These are phyloP conservation scores for Mycena vitilis DNA, from an alignment of 768 basidiomycete species.

Conservation along the genomic window DNA sequence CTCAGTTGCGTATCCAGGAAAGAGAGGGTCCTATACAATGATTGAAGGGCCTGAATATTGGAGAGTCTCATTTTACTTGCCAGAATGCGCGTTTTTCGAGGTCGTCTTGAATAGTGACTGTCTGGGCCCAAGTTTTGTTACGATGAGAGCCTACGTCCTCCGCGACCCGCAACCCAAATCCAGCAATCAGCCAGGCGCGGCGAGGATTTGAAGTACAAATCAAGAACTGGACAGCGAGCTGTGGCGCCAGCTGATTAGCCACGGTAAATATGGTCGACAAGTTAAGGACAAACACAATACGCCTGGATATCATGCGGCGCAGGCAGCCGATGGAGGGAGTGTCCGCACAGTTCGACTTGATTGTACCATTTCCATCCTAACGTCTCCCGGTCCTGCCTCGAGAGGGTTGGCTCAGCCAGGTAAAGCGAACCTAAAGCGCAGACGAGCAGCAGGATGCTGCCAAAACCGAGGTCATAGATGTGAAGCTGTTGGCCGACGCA, in stretches of 20 bases:
- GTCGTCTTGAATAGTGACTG: neutral
- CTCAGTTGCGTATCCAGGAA: neutral
- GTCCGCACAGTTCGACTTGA: constrained; percentile 20
- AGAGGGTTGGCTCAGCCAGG: neutral
- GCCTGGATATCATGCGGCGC: constrained; percentile 16
- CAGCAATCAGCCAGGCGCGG: neutral
- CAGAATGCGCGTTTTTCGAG: constrained; percentile 23
- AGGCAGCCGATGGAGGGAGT: neutral
- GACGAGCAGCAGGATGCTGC: constrained; percentile 57
- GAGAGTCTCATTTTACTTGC: constrained; percentile 6
- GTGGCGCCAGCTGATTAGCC: neutral
- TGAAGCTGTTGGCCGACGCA: constrained; percentile 51
- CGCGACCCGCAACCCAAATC: neutral
- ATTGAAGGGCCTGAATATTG: too few relatives aligned
- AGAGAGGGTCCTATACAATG: neutral
- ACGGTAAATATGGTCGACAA: neutral
- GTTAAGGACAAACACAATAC: constrained; percentile 10
- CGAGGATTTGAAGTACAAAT: neutral
- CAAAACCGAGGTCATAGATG: constrained; percentile 51
- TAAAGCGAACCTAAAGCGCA: constrained; percentile 59
- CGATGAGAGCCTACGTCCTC: neutral
- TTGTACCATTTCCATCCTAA: constrained; percentile 12
- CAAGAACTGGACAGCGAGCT: neutral
- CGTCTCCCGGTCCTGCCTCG: neutral
- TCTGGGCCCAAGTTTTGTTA: neutral